Evolutionary conservation across 345 rosid genomes (phyloP), one percentile per base, ranked within the genome.

Genomic region (Mercurialis annua): DNA sequence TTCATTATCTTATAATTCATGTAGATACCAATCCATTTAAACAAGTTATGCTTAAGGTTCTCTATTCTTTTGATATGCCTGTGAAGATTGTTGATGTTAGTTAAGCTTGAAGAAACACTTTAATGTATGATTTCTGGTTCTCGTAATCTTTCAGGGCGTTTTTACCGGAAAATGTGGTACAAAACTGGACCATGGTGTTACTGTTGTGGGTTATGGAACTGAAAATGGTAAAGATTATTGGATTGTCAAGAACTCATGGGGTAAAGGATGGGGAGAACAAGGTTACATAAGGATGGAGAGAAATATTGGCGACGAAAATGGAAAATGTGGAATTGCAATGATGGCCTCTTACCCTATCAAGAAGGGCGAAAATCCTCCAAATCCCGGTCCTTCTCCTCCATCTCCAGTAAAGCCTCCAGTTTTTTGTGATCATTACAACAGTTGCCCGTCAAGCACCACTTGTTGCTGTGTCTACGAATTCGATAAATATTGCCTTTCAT

Each of bases 301-400:
- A 42, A 89, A 87, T 49, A 51, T 81, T 20, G 78, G 40, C 4
- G 67, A 53, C 3, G 50, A 65, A 21, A 54, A 88, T 0, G 96
- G 97, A 1, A 87, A 85, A 74, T 94, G 99, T 77, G 99, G 99
- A 27, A 94, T 94, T 66, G 96, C 90, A 0, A 55, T 94, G 64
- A 89, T 85, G 63, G 76, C 96, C 59, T 94, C 97, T 8, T 91
- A 91, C 71, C 97, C 99, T 0, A 54, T 89, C 57, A 94, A 94
- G 83, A 86, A 70, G 10, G 85, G 96, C 56, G 76, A 77, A 64
- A 94, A 94, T 69, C 99, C 97, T 2, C 99, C 99, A 2, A 85
- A 94, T 63, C 99, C 99, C 0, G 97, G 97, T 2, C 99, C 99
- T 0, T 86, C 96, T 16, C 99, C 99, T 1, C 97, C 99, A 23